A percentile compares a stretch with the other conserved stretches of the same genome.
phyloP scores from a whole-genome alignment of 176 grass and related monocot genomes.

The Dactylis glomerata region DNA sequence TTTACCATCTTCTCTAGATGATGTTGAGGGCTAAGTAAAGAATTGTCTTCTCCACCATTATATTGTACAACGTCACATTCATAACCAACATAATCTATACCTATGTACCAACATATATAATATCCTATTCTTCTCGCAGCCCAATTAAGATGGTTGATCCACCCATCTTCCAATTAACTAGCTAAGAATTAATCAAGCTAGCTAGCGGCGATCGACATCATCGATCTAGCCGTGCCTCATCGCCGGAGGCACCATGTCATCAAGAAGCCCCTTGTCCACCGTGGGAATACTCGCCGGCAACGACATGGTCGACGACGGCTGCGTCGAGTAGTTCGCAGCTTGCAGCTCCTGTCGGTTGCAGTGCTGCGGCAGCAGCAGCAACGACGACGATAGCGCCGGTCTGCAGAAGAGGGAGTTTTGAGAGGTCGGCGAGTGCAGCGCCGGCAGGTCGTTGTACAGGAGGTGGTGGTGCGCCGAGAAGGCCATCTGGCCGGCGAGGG shows the following conservation, averaged over 20 bases:
- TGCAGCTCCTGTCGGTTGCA: constrained; percentile 24
- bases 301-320: not conserved
- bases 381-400: not conserved
- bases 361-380: not conserved
- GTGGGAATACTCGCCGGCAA: not conserved
- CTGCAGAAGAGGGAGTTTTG: not conserved
- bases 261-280: constrained; percentile 59
- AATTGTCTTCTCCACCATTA: not conserved
- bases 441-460: constrained; percentile 3
- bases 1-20: too few relatives aligned
- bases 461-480: constrained; percentile 22
- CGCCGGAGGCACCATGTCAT: constrained; percentile 75
- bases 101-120: not conserved
- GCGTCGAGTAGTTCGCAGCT: not conserved
- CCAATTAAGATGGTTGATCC: not conserved
- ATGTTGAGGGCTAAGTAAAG: not conserved
- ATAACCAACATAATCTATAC: constrained; percentile 6
- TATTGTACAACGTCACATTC: not conserved
- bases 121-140: not conserved
- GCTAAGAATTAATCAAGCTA: not conserved
- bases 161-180: not conserved
- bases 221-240: constrained; percentile 45
- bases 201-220: too few relatives aligned
- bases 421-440: not conserved
- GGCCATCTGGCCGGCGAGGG: constrained; percentile 21